Base-by-base conservation (phyloP, 495 filamentous ascomycete genomes). In the Penicillium ochrochloron region DNA sequence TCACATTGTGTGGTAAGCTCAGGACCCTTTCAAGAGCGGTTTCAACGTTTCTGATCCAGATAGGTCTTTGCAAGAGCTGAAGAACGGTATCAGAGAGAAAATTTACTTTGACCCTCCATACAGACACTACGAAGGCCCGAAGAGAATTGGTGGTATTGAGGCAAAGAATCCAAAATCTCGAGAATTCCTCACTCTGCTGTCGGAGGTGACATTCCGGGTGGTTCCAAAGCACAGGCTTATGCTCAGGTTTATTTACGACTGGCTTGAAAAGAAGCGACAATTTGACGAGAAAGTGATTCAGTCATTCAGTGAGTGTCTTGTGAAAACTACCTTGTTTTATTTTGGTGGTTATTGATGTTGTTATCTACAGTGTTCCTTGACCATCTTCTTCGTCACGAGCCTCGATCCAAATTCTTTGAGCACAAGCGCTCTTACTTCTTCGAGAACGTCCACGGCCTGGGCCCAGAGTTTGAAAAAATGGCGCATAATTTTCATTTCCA, bases 371-470 rank as follows among this genome's bases (percentile, higher is more conserved):
- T 34, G 25, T 96, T 97, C 75, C 79, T 98, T 3, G 94, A 99
- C 64, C 95, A 99, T 71, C 78, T 92, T 21, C 76, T 99, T 41
- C 92, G 94, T 14, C 88, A 96, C 75, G 76, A 71, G 2, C 92
- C 95, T 0, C 86, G 87, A 0, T 78, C 84, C 63, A 74, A 79
- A 8, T 88, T 88, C 69, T 82, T 85, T 1, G 77, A 84, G 1
- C 87, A 96, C 69, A 93, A 90, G 73, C 89, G 92, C 25, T 89
- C 86, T 1, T 96, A 95, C 78, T 96, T 93, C 72, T 73, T 73
- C 68, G 58, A 78, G 63, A 66, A 80, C 58, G 51, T 67, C 6
- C 52, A 76, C 56, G 72, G 67, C 12, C 72, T 82, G 6, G 73
- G 80, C 17, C 65, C 66, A 25, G 63, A 75, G 25, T 69, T 90